These are phyloP conservation scores for Hypoxylon lienhwacheense DNA, from an alignment of 495 filamentous ascomycete genomes.

Conservation along the genomic window DNA sequence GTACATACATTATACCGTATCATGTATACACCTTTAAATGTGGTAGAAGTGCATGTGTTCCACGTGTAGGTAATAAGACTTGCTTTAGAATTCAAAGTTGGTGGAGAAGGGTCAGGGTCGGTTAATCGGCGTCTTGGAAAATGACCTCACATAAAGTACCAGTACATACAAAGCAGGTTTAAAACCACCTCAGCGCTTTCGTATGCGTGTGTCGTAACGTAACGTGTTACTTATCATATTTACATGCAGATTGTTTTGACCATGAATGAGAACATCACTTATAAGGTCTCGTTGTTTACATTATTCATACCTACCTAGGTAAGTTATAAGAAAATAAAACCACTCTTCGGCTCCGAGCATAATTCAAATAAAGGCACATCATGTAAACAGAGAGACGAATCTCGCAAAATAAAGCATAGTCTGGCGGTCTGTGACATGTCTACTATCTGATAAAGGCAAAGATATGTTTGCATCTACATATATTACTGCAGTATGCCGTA, in stretches of 20 bases:
- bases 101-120: slow-evolving; percentile 2
- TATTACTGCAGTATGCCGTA: neutral
- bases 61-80: too few relatives aligned
- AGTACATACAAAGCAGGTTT: slow-evolving; percentile 3
- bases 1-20: slow-evolving; percentile 5
- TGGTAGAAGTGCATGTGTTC: slow-evolving; percentile 10
- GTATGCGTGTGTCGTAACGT: too few relatives aligned
- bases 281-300: too few relatives aligned
- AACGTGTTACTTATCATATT: too few relatives aligned
- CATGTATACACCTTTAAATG: neutral
- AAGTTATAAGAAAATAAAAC: neutral
- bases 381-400: slow-evolving; percentile 2
- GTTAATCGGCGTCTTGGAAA: slow-evolving; percentile 13
- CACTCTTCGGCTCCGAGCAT: neutral
- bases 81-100: too few relatives aligned
- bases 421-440: slow-evolving; percentile 9
- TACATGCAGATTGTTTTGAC: too few relatives aligned
- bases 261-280: too few relatives aligned
- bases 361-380: neutral
- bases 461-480: neutral
- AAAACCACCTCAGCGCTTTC: too few relatives aligned
- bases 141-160: neutral
- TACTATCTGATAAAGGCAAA: neutral
- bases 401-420: neutral
- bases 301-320: too few relatives aligned